These are phyloP conservation scores for Colletotrichum sp. DNA, from an alignment of 2,329 filamentous ascomycete genomes.

Conservation along the genomic window DNA sequence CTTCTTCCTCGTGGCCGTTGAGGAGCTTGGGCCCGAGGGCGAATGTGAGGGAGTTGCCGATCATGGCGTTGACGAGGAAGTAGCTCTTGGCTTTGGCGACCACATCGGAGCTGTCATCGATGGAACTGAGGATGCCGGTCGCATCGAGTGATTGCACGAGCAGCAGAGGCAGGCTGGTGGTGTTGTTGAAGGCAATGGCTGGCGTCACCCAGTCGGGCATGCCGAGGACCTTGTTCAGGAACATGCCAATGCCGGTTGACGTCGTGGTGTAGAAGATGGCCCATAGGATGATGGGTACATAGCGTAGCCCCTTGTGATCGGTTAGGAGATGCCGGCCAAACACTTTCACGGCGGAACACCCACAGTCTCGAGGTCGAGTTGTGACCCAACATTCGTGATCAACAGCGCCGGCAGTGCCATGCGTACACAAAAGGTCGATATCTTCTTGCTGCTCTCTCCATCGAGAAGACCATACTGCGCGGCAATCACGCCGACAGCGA, in stretches of 20 bases:
- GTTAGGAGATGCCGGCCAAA: background rate
- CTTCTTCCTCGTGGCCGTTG: conserved; percentile 19
- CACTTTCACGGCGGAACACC: background rate
- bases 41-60: conserved; percentile 68
- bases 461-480: conserved; percentile 42
- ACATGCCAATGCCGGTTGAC: conserved; percentile 43
- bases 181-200: conserved; percentile 54
- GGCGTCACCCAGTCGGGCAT: conserved; percentile 51
- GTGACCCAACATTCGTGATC: conserved; percentile 47
- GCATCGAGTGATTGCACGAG: conserved; percentile 45
- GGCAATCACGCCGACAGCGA: conserved; percentile 46
- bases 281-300: conserved; percentile 45
- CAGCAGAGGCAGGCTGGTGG: conserved; percentile 49
- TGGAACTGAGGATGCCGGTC: conserved; percentile 59
- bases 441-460: conserved; percentile 37
- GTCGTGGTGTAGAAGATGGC: conserved; percentile 31
- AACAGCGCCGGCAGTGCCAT: conserved; percentile 51
- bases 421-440: conserved; percentile 51
- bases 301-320: conserved; percentile 28
- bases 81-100: conserved; percentile 67
- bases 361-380: conserved; percentile 39
- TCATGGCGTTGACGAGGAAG: conserved; percentile 68
- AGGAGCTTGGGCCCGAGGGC: conserved; percentile 55
- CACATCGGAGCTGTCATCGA: conserved; percentile 49
- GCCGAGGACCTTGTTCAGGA: conserved; percentile 37